phyloP scores from a whole-genome alignment of 306 rosid species.

The Lathyrus sativus region DNA sequence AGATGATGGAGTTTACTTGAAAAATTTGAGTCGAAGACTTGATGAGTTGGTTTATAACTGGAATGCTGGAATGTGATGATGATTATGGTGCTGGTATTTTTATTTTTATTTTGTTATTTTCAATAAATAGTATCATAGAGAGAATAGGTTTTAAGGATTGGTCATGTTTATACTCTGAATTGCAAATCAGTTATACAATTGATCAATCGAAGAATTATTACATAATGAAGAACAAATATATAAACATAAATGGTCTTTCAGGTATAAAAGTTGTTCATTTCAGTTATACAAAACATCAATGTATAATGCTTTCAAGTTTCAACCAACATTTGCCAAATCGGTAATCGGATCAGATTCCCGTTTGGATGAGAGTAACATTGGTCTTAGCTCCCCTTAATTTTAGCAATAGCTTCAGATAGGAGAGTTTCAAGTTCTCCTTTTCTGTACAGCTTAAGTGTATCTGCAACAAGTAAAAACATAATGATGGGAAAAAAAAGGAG shows the following conservation, averaged over 20 bases:
- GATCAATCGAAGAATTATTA: slow-evolving; percentile 15
- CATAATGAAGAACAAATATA: slow-evolving; percentile 10
- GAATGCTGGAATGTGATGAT: slow-evolving; percentile 9
- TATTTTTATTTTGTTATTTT: neutral
- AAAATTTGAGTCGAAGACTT: neutral
- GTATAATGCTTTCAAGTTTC: slow-evolving; percentile 25
- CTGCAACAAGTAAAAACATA: slow-evolving; percentile 50
- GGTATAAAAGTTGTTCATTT: slow-evolving; percentile 23
- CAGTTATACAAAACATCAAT: slow-evolving; percentile 3
- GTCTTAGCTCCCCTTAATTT: slow-evolving; percentile 46
- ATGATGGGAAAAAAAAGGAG: slow-evolving; percentile 19
- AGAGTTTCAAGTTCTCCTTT: slow-evolving; percentile 85
- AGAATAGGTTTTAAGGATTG: neutral
- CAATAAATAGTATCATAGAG: slow-evolving; percentile 12
- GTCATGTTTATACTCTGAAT: neutral
- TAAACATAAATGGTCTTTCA: neutral
- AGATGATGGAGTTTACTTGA: slow-evolving; percentile 47
- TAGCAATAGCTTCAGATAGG: slow-evolving; percentile 72
- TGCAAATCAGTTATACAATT: neutral
- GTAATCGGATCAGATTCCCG: slow-evolving; percentile 24
- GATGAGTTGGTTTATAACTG: slow-evolving; percentile 35
- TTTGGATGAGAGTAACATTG: neutral
- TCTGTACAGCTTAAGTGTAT: slow-evolving; percentile 80
- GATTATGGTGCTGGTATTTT: neutral
- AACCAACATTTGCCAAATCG: slow-evolving; percentile 18